phyloP scores from a whole-genome alignment of 2,329 filamentous ascomycete species.

The Colletotrichum chlorophyti region DNA sequence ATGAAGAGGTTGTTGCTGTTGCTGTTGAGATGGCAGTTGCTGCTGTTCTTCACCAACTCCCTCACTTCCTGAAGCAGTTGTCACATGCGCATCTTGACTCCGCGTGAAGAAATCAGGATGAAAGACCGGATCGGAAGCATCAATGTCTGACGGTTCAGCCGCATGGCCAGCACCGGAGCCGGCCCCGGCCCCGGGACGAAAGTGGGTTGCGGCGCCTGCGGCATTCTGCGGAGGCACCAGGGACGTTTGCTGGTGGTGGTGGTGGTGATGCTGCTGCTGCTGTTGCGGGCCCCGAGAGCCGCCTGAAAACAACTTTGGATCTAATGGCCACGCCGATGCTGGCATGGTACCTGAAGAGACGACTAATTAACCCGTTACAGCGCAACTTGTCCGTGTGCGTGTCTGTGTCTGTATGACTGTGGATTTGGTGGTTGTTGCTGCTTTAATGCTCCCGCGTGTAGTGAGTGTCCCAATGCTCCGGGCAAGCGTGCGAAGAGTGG shows the following conservation, averaged over 20 bases:
- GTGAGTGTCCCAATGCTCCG: not conserved
- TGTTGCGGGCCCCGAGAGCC: no score
- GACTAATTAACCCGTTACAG: no score
- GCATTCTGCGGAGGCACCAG: slow-evolving; percentile 1
- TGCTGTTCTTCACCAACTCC: slow-evolving; percentile 7
- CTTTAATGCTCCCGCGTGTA: slow-evolving; percentile 23
- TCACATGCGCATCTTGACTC: not conserved
- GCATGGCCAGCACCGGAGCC: not conserved
- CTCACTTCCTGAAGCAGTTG: not conserved
- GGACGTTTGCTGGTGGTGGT: slow-evolving; percentile 16
- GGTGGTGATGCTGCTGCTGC: slow-evolving; percentile 27
- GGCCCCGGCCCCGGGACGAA: slow-evolving; percentile 27
- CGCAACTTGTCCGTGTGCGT: no score
- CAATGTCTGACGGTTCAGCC: slow-evolving; percentile 12
- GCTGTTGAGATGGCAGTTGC: no score
- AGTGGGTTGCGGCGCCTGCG: slow-evolving; percentile 14
- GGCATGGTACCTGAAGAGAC: no score
- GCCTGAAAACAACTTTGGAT: slow-evolving; percentile 4
- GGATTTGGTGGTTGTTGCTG: slow-evolving; percentile 23
- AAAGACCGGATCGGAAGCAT: not conserved
- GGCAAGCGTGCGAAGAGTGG: slow-evolving; percentile 12
- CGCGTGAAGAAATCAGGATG: slow-evolving; percentile 1
- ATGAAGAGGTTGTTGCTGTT: not conserved
- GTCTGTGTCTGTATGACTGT: no score
- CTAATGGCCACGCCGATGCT: slow-evolving; percentile 8